Evolutionary conservation across 1,284 basidiomycete species (phyloP), one percentile per base, ranked within the genome.

Genomic region (Puccinia novopanici): DNA sequence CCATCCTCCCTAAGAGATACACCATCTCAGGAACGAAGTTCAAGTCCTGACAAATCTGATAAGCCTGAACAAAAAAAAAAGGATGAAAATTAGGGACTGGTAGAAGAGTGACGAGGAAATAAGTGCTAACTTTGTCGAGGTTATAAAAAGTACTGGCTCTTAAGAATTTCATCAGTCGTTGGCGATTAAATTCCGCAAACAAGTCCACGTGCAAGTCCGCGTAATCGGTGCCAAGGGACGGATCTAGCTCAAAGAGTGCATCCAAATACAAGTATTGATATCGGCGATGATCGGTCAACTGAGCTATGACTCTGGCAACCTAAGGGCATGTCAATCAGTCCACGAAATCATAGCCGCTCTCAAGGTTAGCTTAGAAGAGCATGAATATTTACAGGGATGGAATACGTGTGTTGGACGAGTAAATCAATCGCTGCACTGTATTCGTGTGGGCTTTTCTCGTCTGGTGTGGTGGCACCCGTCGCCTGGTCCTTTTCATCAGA

Each of bases 11-110:
- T 0, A 99, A 90, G 0, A 99, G 88, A 87, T 98, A 99, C 9
- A 99, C 96, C 93, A 97, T 97, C 87, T 99, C 97, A 0, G 91
- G 91, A 0, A 99, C 95, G 57, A 94, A 89, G 84, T 96, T 94
- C 54, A 91, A 90, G 81, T 91, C 89, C 83, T 91, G 90, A 85
- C 95, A 98, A 22, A 94, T 90, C 70, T 89, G 87, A 86, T 95
- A 96, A n/a, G 96, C 95, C 91, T 94, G 83, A 34, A 34, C 13
- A 0, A 81, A 42, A 63, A 40, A 22, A 63, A 6, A 37, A 10
- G 22, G 5, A 24, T 34, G 9, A 15, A 34, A 34, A 34, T 34
- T 30, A 45, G 72, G 42, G 24, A n/a, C 27, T 30, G 45, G 22
- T 45, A 61, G 17, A n/a, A 34, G 0, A 13, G 9, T 19, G 37